These are phyloP conservation scores for Dendrothele bispora DNA, from an alignment of 768 basidiomycete genomes.

Conservation along the genomic window DNA sequence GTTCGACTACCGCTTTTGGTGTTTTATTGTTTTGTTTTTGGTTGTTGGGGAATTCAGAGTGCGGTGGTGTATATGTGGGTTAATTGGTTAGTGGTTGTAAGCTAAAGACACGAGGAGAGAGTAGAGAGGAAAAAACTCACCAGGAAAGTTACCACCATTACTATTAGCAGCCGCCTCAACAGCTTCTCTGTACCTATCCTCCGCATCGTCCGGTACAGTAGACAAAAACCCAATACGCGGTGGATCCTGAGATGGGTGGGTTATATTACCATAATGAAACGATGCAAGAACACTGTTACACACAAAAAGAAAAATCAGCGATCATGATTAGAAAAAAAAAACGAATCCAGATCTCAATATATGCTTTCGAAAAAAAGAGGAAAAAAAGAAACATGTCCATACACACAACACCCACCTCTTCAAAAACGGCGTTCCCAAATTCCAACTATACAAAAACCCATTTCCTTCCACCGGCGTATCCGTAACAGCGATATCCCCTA, in stretches of 20 bases:
- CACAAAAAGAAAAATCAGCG: background rate
- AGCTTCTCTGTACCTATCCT: constrained; percentile 32
- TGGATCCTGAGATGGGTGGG: constrained; percentile 63
- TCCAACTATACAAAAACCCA: constrained; percentile 75
- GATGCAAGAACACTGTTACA: constrained; percentile 56
- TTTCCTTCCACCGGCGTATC: constrained; percentile 56
- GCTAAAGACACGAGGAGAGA: too few relatives aligned
- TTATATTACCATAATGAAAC: constrained; percentile 74
- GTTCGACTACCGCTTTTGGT: too few relatives aligned
- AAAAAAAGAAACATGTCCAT: constrained; percentile 24
- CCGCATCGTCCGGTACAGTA: constrained; percentile 61
- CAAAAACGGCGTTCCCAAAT: constrained; percentile 72
- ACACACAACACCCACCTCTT: too few relatives aligned
- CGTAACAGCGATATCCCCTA: constrained; percentile 56
- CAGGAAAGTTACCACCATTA: constrained; percentile 29
- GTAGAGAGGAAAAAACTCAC: constrained; percentile 34
- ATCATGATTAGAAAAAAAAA: constrained; percentile 1
- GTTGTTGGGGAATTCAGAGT: too few relatives aligned
- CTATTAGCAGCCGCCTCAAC: constrained; percentile 26
- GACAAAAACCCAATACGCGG: constrained; percentile 73
- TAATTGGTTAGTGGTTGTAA: too few relatives aligned
- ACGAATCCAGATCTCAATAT: too few relatives aligned
- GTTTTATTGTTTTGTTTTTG: too few relatives aligned
- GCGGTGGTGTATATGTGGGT: too few relatives aligned
- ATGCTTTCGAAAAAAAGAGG: constrained; percentile 3